Evolutionary conservation across 148 eudicot species (phyloP), one percentile per base, ranked within the genome.

Genomic region (Heliamphora exappendiculata): DNA sequence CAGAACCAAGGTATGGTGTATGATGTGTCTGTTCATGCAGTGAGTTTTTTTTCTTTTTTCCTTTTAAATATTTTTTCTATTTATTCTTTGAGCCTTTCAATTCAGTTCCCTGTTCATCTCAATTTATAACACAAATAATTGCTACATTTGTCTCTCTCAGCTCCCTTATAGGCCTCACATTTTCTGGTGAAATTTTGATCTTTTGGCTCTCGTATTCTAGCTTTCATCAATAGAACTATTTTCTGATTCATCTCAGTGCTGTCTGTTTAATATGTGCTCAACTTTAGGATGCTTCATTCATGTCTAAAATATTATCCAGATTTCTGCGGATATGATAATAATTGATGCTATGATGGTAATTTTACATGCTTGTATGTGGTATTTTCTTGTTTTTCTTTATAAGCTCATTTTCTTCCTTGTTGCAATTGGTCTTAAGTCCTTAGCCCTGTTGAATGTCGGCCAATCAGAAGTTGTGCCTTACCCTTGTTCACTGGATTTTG

Each of bases 1-100:
- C 72, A 36, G 17, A 66, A 28, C 13, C 70, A 73, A 76, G 74
- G 73, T 66, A 72, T 64, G 41, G 24, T 66, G 28, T 72, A 62
- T 66, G 86, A 85, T 85, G 82, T 64, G 45, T 70, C 44, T n/a
- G 28, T 33, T 45, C 34, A 50, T 44, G 9, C 22, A 12, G 26
- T 73, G 53, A n/a, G n/a, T 37, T 16, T 66, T n/a, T n/a, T 36
- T 65, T 26, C 49, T 10, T 64, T 34, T 3, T 16, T 20, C 22
- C 28, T 66, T 66, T 39, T 9, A 17, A 20, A 9, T 39, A 1
- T 0, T 1, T 66, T 66, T 19, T 75, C 14, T 10, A n/a, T 0
- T 28, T 82, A 16, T 77, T 19, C 17, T 24, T 62, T 45, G 3
- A 10, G 33, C 29, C 28, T 11, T 50, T 19, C 24, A 49, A 70